Evolutionary conservation across 2,329 filamentous ascomycete species (phyloP).

Genomic region (Chrysoporthe austroafricana): DNA sequence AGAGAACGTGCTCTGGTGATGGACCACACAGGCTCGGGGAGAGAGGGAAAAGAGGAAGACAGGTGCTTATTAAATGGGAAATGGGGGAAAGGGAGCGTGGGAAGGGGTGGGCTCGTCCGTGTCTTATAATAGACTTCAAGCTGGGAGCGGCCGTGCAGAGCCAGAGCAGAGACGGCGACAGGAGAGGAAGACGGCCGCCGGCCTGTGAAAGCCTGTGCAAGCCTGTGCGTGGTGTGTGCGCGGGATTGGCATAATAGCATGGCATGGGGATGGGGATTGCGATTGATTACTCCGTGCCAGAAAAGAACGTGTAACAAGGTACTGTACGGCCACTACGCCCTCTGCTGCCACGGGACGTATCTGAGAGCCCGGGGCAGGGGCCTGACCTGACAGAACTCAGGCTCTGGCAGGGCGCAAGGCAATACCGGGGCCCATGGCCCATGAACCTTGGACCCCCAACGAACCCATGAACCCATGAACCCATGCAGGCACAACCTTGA

Average conservation of each 20-base stretch:
- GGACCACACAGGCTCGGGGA: conserved; percentile 20
- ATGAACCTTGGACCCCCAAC: not conserved
- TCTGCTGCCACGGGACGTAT: not conserved
- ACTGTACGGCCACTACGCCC: not conserved
- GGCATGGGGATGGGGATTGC: conserved; percentile 3
- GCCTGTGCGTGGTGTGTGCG: conserved; percentile 10
- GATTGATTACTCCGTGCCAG: conserved; percentile 17
- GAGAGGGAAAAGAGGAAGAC: conserved; percentile 17
- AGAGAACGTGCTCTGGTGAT: not conserved
- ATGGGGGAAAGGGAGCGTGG: conserved; percentile 29
- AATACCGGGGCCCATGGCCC: conserved; percentile 14
- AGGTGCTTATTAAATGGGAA: conserved; percentile 23
- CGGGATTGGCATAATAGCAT: conserved; percentile 10
- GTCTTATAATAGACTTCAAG: conserved; percentile 32
- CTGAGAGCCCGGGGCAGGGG: conserved; percentile 8
- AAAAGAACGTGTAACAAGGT: conserved; percentile 13
- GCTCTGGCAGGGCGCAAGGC: conserved; percentile 11
- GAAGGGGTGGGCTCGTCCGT: conserved; percentile 30
- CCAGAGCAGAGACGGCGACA: not conserved
- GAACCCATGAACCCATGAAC: conserved; percentile 5
- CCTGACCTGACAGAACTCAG: not conserved
- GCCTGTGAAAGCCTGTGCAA: conserved; percentile 6
- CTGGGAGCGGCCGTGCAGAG: conserved; percentile 23
- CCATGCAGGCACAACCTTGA: conserved; percentile 13
- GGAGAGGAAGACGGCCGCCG: not conserved